Conservation (phyloP, 306 rosid genomes). For the Rosa rugosa region DNA sequence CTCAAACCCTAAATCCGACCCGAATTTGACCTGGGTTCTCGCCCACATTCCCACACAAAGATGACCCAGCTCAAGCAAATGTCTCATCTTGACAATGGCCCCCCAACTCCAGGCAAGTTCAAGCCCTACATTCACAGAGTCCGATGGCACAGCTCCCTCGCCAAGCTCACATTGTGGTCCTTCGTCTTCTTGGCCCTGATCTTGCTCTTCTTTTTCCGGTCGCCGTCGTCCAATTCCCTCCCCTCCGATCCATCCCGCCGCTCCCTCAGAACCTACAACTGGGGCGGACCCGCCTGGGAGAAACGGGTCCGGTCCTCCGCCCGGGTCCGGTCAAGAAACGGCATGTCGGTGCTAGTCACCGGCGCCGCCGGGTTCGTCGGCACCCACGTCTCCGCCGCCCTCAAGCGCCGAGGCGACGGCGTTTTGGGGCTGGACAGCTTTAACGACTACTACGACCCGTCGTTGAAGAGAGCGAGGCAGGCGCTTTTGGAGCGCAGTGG, state of each 20-base stretch:
- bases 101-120: constrained; percentile 91
- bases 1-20: constrained; percentile 37
- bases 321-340: constrained; percentile 58
- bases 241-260: constrained; percentile 77
- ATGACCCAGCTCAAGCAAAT: constrained; percentile 62
- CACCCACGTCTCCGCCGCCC: constrained; percentile 84
- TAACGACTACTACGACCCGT: constrained; percentile 84
- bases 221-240: constrained; percentile 50
- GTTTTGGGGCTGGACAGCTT: constrained; percentile 78
- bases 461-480: constrained; percentile 81
- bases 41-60: constrained; percentile 25
- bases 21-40: constrained; percentile 30
- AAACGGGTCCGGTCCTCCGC: constrained; percentile 74
- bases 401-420: constrained; percentile 90
- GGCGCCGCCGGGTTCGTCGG: constrained; percentile 96
- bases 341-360: constrained; percentile 77
- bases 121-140: constrained; percentile 72
- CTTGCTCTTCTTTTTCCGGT: constrained; percentile 78
- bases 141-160: constrained; percentile 74
- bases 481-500: constrained; percentile 75
- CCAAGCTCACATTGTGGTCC: constrained; percentile 84
- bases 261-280: constrained; percentile 61
- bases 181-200: constrained; percentile 65
- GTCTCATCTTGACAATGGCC: constrained; percentile 75
- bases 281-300: constrained; percentile 96